These are phyloP conservation scores for Vanrija humicola DNA, from an alignment of 1,284 basidiomycete species.

Conservation along the genomic window DNA sequence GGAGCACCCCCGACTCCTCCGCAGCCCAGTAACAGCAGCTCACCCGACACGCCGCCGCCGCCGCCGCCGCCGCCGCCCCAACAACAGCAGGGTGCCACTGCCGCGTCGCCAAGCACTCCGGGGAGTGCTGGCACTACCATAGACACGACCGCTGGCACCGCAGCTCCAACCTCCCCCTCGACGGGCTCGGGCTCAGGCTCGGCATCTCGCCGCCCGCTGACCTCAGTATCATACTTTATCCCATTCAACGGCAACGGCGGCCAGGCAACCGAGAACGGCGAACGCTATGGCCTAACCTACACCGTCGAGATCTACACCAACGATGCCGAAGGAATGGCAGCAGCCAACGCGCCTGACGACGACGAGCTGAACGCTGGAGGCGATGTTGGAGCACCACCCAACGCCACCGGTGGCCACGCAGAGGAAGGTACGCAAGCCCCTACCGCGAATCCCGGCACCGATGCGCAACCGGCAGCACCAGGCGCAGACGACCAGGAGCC, in stretches of 20 bases:
- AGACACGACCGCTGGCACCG: no score
- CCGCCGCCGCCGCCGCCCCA: not conserved
- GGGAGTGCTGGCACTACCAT: no score
- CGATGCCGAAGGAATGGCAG: not conserved
- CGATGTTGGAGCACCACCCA: not conserved
- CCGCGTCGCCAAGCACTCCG: no score
- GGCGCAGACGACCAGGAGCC: not conserved
- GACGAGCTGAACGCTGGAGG: no score
- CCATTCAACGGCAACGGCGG: not conserved
- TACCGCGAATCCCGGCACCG: not conserved
- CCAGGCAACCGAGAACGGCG: not conserved
- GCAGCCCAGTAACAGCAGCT: not conserved
- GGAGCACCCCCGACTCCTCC: not conserved
- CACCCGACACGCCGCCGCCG: not conserved
- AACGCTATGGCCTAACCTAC: conserved; percentile 9
- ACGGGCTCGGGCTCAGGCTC: not conserved
- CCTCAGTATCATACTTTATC: conserved; percentile 2
- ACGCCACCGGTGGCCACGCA: not conserved
- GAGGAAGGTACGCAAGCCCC: not conserved
- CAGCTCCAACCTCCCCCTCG: not conserved
- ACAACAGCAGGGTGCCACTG: not conserved
- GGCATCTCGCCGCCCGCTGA: conserved; percentile 4
- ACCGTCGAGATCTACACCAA: conserved; percentile 17
- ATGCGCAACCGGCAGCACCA: not conserved
- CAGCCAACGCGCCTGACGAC: no score